These are phyloP conservation scores for Filobasidium floriforme DNA, from an alignment of 768 basidiomycete species.

Conservation along the genomic window DNA sequence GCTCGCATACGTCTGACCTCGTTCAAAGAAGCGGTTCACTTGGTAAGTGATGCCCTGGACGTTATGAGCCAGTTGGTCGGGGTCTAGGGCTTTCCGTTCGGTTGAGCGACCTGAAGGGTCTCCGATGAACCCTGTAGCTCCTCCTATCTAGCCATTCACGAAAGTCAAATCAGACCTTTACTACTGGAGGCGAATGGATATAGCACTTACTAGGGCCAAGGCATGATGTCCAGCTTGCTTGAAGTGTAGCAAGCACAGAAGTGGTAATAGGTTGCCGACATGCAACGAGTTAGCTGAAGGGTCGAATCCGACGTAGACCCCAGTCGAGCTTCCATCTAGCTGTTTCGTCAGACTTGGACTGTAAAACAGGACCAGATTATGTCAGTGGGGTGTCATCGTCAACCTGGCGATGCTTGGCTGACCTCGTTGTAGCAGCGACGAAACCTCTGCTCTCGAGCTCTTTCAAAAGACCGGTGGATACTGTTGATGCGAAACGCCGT, in stretches of 20 bases:
- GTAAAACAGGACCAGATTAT: background rate
- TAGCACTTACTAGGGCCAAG: slow-evolving; percentile 68
- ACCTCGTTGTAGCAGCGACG: slow-evolving; percentile 43
- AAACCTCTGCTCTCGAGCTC: slow-evolving; percentile 40
- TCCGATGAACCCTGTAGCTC: slow-evolving; percentile 90
- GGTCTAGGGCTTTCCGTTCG: slow-evolving; percentile 66
- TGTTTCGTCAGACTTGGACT: slow-evolving; percentile 24
- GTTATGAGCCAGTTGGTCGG: slow-evolving; percentile 59
- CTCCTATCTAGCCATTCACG: slow-evolving; percentile 63
- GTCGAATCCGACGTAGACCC: slow-evolving; percentile 81
- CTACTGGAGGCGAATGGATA: no score
- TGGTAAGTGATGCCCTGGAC: slow-evolving; percentile 57
- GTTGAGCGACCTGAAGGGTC: slow-evolving; percentile 85
- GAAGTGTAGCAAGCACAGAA: slow-evolving; percentile 82
- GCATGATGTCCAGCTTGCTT: slow-evolving; percentile 71
- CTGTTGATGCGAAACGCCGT: background rate
- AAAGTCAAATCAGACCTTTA: background rate
- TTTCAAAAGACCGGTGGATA: slow-evolving; percentile 21
- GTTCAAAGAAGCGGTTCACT: slow-evolving; percentile 64
- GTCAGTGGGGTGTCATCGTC: background rate
- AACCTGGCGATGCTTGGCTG: background rate
- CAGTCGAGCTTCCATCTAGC: slow-evolving; percentile 37
- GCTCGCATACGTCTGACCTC: slow-evolving; percentile 58
- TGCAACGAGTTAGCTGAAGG: slow-evolving; percentile 85
- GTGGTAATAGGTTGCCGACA: slow-evolving; percentile 83